A percentile compares a stretch with the other conserved stretches of the same genome.
Conservation (phyloP, 768 basidiomycete genomes). For the Pilatotrama ljubarskyi region DNA sequence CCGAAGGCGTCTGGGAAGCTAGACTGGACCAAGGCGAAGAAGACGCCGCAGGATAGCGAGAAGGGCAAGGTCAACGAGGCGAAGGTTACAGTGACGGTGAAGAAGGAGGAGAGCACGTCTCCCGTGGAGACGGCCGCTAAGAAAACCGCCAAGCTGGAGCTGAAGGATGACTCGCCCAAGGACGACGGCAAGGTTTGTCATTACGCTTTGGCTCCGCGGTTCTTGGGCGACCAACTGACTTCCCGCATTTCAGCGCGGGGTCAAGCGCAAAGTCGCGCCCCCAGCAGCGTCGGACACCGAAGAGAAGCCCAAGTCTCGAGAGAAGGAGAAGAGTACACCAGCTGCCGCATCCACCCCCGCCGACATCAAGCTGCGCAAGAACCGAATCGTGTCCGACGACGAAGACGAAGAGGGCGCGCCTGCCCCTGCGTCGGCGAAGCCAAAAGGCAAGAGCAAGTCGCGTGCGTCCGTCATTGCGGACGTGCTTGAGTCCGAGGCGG, state of each 20-base stretch:
- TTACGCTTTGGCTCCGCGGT: not conserved
- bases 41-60: conserved; percentile 16
- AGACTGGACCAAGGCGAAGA: conserved; percentile 61
- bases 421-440: conserved; percentile 22
- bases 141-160: conserved; percentile 17
- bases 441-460: conserved; percentile 39
- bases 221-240: not conserved
- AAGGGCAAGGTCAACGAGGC: conserved; percentile 19
- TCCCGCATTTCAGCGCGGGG: conserved; percentile 25
- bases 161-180: conserved; percentile 5
- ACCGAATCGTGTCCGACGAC: conserved; percentile 56
- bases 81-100: conserved; percentile 14
- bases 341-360: conserved; percentile 34
- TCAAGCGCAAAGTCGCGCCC: conserved; percentile 34
- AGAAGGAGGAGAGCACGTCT: conserved; percentile 17
- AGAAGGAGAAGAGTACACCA: not conserved
- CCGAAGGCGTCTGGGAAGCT: conserved; percentile 48
- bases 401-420: conserved; percentile 49
- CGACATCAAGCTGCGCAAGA: conserved; percentile 48
- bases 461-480: conserved; percentile 30
- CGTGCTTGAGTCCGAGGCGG: conserved; percentile 38
- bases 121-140: conserved; percentile 6
- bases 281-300: conserved; percentile 26
- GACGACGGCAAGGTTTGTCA: conserved; percentile 18
- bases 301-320: not conserved